Percentiles rank a stretch among this genome's conserved stretches.
These are phyloP conservation scores for Thielaviopsis musarum DNA, from an alignment of 2,329 filamentous ascomycete species.

Conservation along the genomic window DNA sequence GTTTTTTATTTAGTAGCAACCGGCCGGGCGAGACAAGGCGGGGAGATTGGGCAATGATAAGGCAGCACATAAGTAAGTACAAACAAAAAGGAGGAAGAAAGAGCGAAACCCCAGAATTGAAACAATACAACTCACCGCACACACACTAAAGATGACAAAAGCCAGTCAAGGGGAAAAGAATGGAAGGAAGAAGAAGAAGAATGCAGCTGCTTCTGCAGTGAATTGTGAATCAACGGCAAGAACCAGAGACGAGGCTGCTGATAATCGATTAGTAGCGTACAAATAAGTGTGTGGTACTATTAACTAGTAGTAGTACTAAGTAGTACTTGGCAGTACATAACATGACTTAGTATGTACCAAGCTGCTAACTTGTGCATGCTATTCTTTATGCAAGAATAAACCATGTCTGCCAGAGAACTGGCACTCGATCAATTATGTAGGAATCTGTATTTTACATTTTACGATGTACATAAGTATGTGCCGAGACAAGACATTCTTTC, in stretches of 20 bases:
- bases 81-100: too few species aligned
- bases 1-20: too few species aligned
- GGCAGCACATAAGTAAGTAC: too few species aligned
- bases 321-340: neutral
- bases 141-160: too few species aligned
- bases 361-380: neutral
- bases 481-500: neutral
- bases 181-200: neutral
- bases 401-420: too few species aligned
- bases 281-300: neutral
- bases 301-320: too few species aligned
- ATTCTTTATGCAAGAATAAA: neutral
- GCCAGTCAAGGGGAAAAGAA: neutral
- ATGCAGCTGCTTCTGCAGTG: neutral
- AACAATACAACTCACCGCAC: too few species aligned
- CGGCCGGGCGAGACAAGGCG: too few species aligned
- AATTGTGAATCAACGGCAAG: neutral
- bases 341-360: neutral
- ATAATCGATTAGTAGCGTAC: too few species aligned
- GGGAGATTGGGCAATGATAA: too few species aligned
- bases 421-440: too few species aligned
- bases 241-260: neutral
- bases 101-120: too few species aligned
- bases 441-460: neutral
- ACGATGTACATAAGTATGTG: neutral